phyloP scores from a whole-genome alignment of 345 rosid species.

The Gossypioides kirkii region DNA sequence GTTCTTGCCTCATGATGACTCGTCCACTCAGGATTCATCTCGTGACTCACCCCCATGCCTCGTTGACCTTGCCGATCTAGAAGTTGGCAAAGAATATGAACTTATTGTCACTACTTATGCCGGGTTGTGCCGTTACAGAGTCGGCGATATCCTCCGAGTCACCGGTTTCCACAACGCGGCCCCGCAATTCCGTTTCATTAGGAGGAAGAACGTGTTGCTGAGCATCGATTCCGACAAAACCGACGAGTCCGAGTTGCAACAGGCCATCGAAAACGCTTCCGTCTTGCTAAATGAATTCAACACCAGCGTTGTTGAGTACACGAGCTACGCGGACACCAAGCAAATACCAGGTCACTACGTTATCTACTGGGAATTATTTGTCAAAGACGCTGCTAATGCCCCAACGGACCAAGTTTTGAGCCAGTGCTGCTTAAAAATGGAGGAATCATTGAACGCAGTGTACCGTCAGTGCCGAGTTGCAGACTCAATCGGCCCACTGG shows the following conservation, averaged over 20 bases:
- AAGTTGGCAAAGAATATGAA: slow-evolving; percentile 77
- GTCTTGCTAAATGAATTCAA: slow-evolving; percentile 40
- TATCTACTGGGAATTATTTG: slow-evolving; percentile 71
- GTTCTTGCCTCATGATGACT: slow-evolving; percentile 41
- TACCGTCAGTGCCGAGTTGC: slow-evolving; percentile 85
- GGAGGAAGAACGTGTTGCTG: slow-evolving; percentile 78
- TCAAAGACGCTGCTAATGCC: slow-evolving; percentile 33
- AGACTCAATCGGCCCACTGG: slow-evolving; percentile 84
- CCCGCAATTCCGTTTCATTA: slow-evolving; percentile 69
- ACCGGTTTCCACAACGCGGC: slow-evolving; percentile 68
- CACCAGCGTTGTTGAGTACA: slow-evolving; percentile 71
- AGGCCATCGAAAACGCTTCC: slow-evolving; percentile 65
- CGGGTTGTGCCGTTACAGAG: slow-evolving; percentile 74
- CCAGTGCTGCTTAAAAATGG: slow-evolving; percentile 69
- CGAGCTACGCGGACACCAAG: slow-evolving; percentile 69
- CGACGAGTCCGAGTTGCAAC: slow-evolving; percentile 82
- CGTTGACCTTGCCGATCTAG: slow-evolving; percentile 64
- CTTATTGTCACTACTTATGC: slow-evolving; percentile 76
- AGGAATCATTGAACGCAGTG: slow-evolving; percentile 70
- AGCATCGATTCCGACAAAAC: slow-evolving; percentile 90
- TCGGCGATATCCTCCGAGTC: slow-evolving; percentile 82
- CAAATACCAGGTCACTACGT: slow-evolving; percentile 84
- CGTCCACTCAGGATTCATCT: slow-evolving; percentile 4
- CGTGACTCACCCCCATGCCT: slow-evolving; percentile 37
- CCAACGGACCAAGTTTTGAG: slow-evolving; percentile 45